A percentile compares a stretch with the other conserved stretches of the same genome.
Conservation (phyloP, 176 grass and related monocot species). For the Juncus inflexus region DNA sequence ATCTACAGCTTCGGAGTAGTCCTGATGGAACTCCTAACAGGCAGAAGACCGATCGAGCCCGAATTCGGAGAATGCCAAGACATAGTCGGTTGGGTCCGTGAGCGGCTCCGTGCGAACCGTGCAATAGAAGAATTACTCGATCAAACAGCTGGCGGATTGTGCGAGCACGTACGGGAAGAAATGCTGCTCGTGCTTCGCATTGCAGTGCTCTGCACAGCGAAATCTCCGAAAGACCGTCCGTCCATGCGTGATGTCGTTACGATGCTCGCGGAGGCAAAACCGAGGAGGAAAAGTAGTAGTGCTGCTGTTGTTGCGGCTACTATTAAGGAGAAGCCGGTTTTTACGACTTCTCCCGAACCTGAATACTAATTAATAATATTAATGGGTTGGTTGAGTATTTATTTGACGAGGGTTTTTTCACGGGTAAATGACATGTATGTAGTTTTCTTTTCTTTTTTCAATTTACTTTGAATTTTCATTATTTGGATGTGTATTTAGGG, state of each 20-base stretch:
- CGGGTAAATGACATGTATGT: slow-evolving; percentile 32
- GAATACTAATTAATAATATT: slow-evolving; percentile 47
- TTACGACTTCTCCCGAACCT: slow-evolving; percentile 70
- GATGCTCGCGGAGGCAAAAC: slow-evolving; percentile 92
- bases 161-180: slow-evolving; percentile 83
- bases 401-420: slow-evolving; percentile 1
- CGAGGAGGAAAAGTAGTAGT: slow-evolving; percentile 82
- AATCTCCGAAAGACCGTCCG: slow-evolving; percentile 82
- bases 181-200: slow-evolving; percentile 87
- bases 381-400: slow-evolving; percentile 8
- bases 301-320: slow-evolving; percentile 39
- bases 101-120: slow-evolving; percentile 49
- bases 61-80: slow-evolving; percentile 75
- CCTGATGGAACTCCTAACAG: slow-evolving; percentile 87
- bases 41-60: slow-evolving; percentile 61
- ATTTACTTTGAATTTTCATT: slow-evolving; percentile 26
- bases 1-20: slow-evolving; percentile 93
- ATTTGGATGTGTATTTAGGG: slow-evolving; percentile 22
- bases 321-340: slow-evolving; percentile 89
- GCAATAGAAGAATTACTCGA: slow-evolving; percentile 81
- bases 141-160: slow-evolving; percentile 43
- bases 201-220: slow-evolving; percentile 80
- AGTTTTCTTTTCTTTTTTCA: slow-evolving; percentile 24
- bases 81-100: slow-evolving; percentile 79
- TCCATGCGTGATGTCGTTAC: slow-evolving; percentile 88